A percentile compares a stretch with the other conserved stretches of the same genome.
Conservation (phyloP, 768 basidiomycete genomes). For the Xanthoconium purpureum region DNA sequence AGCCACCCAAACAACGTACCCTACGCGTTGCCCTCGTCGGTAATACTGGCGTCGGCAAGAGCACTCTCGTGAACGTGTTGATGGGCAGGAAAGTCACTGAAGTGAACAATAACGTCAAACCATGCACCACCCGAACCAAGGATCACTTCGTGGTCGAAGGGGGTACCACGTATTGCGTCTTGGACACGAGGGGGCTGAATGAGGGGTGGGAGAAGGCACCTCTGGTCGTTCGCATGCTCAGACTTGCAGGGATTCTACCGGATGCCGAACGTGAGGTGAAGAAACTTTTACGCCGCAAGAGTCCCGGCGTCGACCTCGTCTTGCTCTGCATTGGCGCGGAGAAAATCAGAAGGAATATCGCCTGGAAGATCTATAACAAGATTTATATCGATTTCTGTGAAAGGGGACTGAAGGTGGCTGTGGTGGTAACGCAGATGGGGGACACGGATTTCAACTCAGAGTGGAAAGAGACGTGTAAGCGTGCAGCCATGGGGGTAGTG, state of each 20-base stretch:
- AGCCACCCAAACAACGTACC: constrained; percentile 1
- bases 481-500: constrained; percentile 5
- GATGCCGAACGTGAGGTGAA: constrained; percentile 19
- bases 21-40: constrained; percentile 23
- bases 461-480: constrained; percentile 20
- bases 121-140: constrained; percentile 14
- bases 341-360: constrained; percentile 13
- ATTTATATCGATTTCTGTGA: constrained; percentile 16
- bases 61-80: constrained; percentile 28
- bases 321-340: constrained; percentile 20
- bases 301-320: constrained; percentile 17
- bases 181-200: constrained; percentile 27
- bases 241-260: background rate
- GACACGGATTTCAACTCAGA: constrained; percentile 3
- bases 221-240: background rate
- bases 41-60: constrained; percentile 26
- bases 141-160: constrained; percentile 10
- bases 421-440: constrained; percentile 17
- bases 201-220: constrained; percentile 11
- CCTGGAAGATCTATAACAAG: constrained; percentile 23
- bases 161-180: constrained; percentile 12
- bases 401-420: constrained; percentile 8
- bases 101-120: constrained; percentile 17
- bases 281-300: constrained; percentile 10
- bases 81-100: constrained; percentile 9